These are phyloP conservation scores for Chlamydomonas asymmetrica DNA, from an alignment of 139 green algal species.

Conservation along the genomic window DNA sequence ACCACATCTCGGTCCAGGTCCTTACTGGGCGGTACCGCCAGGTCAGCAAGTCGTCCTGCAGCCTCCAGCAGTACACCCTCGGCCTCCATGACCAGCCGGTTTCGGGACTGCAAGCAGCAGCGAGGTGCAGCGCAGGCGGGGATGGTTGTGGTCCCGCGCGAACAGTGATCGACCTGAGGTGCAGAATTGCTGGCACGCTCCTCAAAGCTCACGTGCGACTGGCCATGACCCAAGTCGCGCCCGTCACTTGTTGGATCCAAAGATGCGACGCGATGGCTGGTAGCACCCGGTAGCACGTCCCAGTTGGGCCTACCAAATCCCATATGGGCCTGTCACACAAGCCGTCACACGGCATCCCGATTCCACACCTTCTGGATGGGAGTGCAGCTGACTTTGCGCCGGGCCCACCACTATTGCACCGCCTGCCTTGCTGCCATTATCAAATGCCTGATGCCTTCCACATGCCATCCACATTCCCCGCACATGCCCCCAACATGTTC, in stretches of 20 bases:
- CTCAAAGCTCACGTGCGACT: too few relatives aligned
- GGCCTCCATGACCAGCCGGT: constrained; percentile 9
- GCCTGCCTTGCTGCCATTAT: neutral
- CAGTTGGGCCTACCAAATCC: too few relatives aligned
- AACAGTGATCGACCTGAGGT: too few relatives aligned
- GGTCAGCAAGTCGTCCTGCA: neutral
- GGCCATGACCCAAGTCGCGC: too few relatives aligned
- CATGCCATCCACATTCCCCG: neutral
- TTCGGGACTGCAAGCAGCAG: neutral
- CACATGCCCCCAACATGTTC: neutral
- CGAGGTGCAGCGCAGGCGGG: neutral
- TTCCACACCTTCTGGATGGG: too few relatives aligned
- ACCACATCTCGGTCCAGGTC: neutral
- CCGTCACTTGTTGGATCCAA: too few relatives aligned
- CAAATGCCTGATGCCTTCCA: neutral
- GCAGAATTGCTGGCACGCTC: too few relatives aligned
- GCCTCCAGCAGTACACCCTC: constrained; percentile 16
- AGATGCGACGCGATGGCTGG: neutral
- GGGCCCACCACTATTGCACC: neutral
- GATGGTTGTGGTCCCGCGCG: too few relatives aligned
- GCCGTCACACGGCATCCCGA: too few relatives aligned
- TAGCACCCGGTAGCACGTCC: too few relatives aligned
- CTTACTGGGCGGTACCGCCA: neutral
- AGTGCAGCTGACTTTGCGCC: too few relatives aligned
- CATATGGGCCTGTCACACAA: too few relatives aligned